Evolutionary conservation across 2,329 filamentous ascomycete genomes (phyloP).

Genomic region (Byssochlamys sp.): DNA sequence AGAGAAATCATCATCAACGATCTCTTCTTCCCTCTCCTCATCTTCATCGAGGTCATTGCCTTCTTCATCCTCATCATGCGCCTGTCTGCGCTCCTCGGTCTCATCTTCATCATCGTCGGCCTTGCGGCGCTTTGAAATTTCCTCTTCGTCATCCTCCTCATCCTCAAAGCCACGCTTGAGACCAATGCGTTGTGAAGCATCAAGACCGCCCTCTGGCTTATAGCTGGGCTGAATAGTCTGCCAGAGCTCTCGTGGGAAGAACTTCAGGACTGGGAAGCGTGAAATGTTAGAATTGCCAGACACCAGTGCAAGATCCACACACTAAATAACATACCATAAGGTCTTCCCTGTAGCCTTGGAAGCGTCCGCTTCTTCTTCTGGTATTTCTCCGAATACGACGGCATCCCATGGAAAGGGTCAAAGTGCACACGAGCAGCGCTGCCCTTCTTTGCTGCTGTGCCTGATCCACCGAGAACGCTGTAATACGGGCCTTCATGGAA

Average conservation of each 20-base stretch:
- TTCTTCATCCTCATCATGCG: slow-evolving; percentile 34
- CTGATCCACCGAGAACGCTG: slow-evolving; percentile 39
- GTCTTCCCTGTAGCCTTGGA: slow-evolving; percentile 45
- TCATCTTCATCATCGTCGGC: slow-evolving; percentile 23
- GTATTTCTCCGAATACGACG: slow-evolving; percentile 51
- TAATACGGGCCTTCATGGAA: slow-evolving; percentile 54
- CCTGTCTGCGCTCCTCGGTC: slow-evolving; percentile 20
- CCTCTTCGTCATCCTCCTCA: slow-evolving; percentile 28
- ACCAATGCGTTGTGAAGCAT: slow-evolving; percentile 11
- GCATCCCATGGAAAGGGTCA: slow-evolving; percentile 54
- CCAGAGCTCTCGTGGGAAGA: slow-evolving; percentile 52
- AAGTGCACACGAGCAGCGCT: slow-evolving; percentile 40
- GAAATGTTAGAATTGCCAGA: not conserved
- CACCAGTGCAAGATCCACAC: not conserved
- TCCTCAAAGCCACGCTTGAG: slow-evolving; percentile 35
- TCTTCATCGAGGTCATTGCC: slow-evolving; percentile 29
- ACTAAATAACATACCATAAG: slow-evolving; percentile 42
- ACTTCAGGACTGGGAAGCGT: slow-evolving; percentile 39
- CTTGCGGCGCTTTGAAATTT: slow-evolving; percentile 23
- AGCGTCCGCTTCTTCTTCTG: slow-evolving; percentile 46
- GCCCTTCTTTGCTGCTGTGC: slow-evolving; percentile 34
- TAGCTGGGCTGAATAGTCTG: slow-evolving; percentile 42
- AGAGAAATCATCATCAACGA: slow-evolving; percentile 51
- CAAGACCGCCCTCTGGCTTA: slow-evolving; percentile 25
- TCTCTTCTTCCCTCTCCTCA: slow-evolving; percentile 43